Conservation (phyloP, 768 basidiomycete genomes). For the Arthromyces matolae region DNA sequence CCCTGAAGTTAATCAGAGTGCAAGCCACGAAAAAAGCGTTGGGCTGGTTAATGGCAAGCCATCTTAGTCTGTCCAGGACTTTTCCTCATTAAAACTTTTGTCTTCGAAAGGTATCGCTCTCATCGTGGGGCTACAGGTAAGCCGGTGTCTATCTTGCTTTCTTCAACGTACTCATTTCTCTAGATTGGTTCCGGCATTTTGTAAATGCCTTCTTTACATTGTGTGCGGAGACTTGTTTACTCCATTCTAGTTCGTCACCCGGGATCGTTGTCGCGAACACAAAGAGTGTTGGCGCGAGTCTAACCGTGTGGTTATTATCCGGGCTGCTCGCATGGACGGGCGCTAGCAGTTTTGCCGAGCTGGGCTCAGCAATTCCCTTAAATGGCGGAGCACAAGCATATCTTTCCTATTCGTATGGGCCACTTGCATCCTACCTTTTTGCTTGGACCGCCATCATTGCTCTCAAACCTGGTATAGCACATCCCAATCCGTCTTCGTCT, state of each 20-base stretch:
- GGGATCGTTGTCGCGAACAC: conserved; percentile 89
- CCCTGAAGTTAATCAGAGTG: conserved; percentile 46
- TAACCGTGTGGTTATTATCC: conserved; percentile 79
- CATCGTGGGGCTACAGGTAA: conserved; percentile 77
- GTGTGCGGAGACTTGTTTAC: conserved; percentile 1
- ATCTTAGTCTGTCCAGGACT: conserved; percentile 7
- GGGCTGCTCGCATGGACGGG: conserved; percentile 94
- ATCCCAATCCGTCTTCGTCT: neutral
- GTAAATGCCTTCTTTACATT: conserved; percentile 37
- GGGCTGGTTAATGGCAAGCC: conserved; percentile 74
- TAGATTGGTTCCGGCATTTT: conserved; percentile 94
- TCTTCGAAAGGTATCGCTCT: conserved; percentile 68
- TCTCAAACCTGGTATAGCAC: conserved; percentile 65
- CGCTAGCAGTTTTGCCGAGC: conserved; percentile 88
- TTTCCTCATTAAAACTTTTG: no score
- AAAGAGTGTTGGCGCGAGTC: conserved; percentile 84
- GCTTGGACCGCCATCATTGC: conserved; percentile 93
- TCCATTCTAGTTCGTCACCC: conserved; percentile 71
- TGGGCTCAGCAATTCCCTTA: conserved; percentile 85
- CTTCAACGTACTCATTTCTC: conserved; percentile 1
- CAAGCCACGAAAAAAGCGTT: conserved; percentile 65
- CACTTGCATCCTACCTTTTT: conserved; percentile 84
- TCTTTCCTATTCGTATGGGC: conserved; percentile 85
- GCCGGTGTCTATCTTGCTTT: conserved; percentile 4
- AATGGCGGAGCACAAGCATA: conserved; percentile 77